Evolutionary conservation across 75 land plant genomes (phyloP).

Genomic region (Chamaecyparis obtusa): DNA sequence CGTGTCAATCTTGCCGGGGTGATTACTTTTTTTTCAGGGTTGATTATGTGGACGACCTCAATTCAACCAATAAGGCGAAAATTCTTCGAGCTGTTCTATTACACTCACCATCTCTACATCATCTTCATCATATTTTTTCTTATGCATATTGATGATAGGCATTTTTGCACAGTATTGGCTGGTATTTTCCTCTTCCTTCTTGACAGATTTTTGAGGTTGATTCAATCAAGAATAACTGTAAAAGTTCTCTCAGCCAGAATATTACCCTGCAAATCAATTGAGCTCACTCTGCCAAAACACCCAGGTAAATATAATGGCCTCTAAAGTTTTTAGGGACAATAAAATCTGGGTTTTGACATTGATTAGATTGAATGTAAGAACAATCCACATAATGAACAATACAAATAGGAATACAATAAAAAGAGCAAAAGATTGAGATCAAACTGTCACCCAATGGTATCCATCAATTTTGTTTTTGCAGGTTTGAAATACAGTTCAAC

Average conservation of each 20-base stretch:
- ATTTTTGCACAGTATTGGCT: constrained; percentile 46
- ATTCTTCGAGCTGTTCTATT: constrained; percentile 68
- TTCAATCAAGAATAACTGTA: constrained; percentile 46
- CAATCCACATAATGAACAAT: background rate
- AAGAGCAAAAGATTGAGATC: background rate
- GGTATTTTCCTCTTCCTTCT: constrained; percentile 65
- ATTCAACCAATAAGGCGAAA: constrained; percentile 57
- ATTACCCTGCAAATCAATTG: constrained; percentile 57
- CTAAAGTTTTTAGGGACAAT: background rate
- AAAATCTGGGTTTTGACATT: background rate
- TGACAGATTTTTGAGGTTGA: constrained; percentile 60
- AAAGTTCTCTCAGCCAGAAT: constrained; percentile 48
- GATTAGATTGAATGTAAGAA: background rate
- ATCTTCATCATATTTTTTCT: constrained; percentile 62
- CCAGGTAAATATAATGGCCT: constrained; percentile 25
- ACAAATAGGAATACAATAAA: background rate
- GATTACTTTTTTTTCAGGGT: constrained; percentile 40
- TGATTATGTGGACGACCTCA: constrained; percentile 80
- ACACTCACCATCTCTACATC: constrained; percentile 72
- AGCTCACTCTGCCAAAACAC: constrained; percentile 45
- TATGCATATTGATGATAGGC: constrained; percentile 59
- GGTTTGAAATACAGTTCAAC: constrained; percentile 55
- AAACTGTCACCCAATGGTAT: background rate
- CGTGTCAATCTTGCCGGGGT: constrained; percentile 66
- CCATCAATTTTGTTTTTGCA: constrained; percentile 11